These are phyloP conservation scores for Fusarium chuoi DNA, from an alignment of 2,329 filamentous ascomycete genomes.

Conservation along the genomic window DNA sequence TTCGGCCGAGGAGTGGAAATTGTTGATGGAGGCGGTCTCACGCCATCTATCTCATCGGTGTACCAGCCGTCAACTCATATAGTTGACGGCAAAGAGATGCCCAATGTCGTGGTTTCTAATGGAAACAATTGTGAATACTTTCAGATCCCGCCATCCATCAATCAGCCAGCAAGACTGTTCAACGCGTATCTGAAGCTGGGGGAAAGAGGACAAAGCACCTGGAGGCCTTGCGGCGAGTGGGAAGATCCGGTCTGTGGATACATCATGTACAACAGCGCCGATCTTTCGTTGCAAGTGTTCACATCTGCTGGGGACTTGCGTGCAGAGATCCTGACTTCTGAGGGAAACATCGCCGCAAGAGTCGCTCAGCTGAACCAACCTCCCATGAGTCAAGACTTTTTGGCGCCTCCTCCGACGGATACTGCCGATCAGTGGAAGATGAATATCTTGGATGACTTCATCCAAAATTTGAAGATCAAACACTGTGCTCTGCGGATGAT, in stretches of 20 bases:
- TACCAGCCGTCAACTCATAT: not conserved
- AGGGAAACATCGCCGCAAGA: accelerated
- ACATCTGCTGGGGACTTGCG: not conserved
- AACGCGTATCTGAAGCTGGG: not conserved
- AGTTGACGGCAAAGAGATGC: not conserved
- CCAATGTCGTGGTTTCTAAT: accelerated
- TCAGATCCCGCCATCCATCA: not conserved
- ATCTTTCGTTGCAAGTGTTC: not conserved
- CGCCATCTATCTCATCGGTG: not conserved
- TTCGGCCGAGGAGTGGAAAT: not conserved
- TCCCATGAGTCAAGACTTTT: not conserved
- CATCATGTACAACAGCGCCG: not conserved
- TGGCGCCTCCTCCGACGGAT: not conserved
- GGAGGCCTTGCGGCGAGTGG: not conserved
- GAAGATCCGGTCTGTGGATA: not conserved
- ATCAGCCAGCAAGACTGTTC: not conserved
- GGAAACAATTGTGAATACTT: not conserved
- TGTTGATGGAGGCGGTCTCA: not conserved
- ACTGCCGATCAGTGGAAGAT: not conserved
- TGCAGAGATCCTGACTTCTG: not conserved
- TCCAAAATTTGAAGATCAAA: accelerated
- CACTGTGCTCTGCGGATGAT: not conserved
- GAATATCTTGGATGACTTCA: not conserved
- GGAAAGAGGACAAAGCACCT: accelerated
- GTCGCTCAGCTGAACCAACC: accelerated